Percentiles rank a stretch among this genome's conserved stretches.
Evolutionary conservation across 139 green algal species (phyloP).

Genomic region (Chlamydomonas sphaeroides): DNA sequence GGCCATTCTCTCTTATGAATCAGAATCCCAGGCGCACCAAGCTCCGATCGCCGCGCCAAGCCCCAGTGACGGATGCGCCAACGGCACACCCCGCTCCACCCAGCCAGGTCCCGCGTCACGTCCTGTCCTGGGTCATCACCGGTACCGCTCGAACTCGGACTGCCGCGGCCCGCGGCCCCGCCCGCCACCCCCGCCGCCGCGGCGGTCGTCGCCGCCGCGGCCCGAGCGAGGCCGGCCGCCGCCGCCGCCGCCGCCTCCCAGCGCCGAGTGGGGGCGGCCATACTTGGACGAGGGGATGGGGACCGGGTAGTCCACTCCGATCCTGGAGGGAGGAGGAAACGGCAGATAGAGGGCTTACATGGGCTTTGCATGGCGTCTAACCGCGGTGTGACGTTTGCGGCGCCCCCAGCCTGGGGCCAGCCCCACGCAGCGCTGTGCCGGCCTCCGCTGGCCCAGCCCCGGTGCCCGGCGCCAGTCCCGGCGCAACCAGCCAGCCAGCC

Average conservation of each 20-base stretch:
- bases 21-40: no score
- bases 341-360: background rate
- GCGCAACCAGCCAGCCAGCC: background rate
- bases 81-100: no score
- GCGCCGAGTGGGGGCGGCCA: constrained; percentile 36
- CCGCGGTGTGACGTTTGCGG: background rate
- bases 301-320: constrained; percentile 76
- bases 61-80: no score
- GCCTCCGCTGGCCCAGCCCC: background rate
- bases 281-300: constrained; percentile 55
- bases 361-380: background rate
- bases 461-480: background rate
- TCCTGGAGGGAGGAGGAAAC: constrained; percentile 32
- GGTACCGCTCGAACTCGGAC: constrained; percentile 66
- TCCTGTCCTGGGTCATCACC: constrained; percentile 33
- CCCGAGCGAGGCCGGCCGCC: background rate
- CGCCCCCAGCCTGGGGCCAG: background rate
- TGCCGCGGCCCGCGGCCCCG: background rate
- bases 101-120: no score
- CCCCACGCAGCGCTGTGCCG: background rate
- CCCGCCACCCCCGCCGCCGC: constrained; percentile 4
- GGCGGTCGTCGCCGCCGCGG: constrained; percentile 33
- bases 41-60: no score
- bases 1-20: no score
- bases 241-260: constrained; percentile 1